Percentiles rank a stretch among this genome's conserved stretches.
Evolutionary conservation across 2,329 filamentous ascomycete species (phyloP).

Genomic region (Colletotrichum somersetense): DNA sequence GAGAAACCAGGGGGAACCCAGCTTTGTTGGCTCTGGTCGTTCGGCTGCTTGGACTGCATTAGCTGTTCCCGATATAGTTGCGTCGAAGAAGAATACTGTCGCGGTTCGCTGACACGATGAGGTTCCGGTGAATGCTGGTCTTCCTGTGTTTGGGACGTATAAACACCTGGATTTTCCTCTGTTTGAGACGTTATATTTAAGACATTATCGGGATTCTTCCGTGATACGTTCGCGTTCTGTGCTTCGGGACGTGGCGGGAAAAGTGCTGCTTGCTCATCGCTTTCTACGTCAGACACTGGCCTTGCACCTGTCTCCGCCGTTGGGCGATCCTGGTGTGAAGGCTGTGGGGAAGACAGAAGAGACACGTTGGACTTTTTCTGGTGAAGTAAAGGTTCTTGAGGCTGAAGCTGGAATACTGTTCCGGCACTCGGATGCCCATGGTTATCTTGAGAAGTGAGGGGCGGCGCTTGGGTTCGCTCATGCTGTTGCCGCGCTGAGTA

Average conservation of each 20-base stretch:
- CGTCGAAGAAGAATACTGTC: background rate
- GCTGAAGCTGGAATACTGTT: background rate
- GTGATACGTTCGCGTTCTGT: background rate
- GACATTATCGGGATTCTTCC: background rate
- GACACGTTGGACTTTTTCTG: background rate
- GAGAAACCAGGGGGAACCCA: constrained; percentile 6
- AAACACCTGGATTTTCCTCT: background rate
- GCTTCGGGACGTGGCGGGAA: background rate
- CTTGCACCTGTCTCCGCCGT: background rate
- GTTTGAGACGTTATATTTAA: background rate
- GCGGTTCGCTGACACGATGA: background rate
- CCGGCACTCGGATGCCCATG: constrained; percentile 12
- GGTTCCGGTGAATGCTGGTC: background rate
- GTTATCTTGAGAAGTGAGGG: constrained; percentile 13
- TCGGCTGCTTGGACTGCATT: background rate
- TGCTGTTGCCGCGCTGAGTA: constrained; percentile 24
- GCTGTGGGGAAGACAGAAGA: background rate
- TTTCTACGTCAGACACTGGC: background rate
- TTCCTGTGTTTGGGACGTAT: background rate
- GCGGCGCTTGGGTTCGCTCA: background rate
- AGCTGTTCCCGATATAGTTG: background rate
- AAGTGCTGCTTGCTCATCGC: background rate
- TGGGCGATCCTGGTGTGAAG: background rate
- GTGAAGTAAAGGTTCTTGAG: background rate
- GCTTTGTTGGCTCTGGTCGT: background rate